phyloP scores from a whole-genome alignment of 371 early-diverging fungal species.

The Zychaea mexicana region DNA sequence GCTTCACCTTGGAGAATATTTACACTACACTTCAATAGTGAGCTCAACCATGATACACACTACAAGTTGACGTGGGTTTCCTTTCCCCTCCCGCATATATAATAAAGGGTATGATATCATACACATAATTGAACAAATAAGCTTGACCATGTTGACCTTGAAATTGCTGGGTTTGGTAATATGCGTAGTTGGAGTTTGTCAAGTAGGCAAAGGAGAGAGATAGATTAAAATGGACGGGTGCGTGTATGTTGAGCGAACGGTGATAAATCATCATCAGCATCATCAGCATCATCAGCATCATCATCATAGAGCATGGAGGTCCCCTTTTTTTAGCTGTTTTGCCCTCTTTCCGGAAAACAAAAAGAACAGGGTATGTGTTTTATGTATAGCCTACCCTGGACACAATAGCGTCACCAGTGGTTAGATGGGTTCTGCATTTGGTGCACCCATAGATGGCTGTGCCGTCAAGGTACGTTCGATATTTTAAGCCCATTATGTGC shows the following conservation, averaged over 20 bases:
- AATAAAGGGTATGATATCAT: slow-evolving; percentile 20
- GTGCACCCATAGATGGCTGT: slow-evolving; percentile 64
- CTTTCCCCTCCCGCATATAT: neutral
- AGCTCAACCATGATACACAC: neutral
- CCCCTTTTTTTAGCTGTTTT: too few relatives aligned
- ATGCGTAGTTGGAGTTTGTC: neutral
- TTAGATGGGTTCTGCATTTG: slow-evolving; percentile 74
- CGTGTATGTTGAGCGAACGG: too few relatives aligned
- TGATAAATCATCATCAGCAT: too few relatives aligned
- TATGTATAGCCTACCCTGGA: slow-evolving; percentile 60
- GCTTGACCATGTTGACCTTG: slow-evolving; percentile 71
- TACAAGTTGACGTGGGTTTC: neutral
- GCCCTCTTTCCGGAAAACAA: neutral
- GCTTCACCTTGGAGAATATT: slow-evolving; percentile 63
- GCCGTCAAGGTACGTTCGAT: slow-evolving; percentile 59
- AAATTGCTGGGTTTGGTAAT: slow-evolving; percentile 49
- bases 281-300: too few relatives aligned
- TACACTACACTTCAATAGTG: slow-evolving; percentile 50
- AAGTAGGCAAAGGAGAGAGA: neutral
- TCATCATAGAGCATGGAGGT: too few relatives aligned
- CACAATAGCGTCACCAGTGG: slow-evolving; percentile 64
- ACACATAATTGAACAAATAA: slow-evolving; percentile 66
- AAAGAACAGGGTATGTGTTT: neutral
- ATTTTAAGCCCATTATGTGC: slow-evolving; percentile 58
- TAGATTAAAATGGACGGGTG: neutral